These are phyloP conservation scores for Gloeostereum incarnatum DNA, from an alignment of 768 basidiomycete genomes.

Conservation along the genomic window DNA sequence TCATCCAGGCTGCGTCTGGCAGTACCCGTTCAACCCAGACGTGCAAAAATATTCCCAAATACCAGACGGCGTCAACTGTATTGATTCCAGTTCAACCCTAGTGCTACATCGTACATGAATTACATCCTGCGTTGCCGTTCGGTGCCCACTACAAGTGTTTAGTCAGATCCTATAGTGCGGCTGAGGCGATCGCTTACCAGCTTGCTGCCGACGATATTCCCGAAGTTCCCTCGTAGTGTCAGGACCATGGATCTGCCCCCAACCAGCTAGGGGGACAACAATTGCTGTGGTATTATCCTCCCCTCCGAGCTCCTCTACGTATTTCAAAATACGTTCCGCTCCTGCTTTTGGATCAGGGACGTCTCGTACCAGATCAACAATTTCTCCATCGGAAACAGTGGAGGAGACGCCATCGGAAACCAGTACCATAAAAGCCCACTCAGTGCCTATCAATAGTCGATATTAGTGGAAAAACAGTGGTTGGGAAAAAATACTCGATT, in stretches of 20 bases:
- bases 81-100: too few relatives aligned
- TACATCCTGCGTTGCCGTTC: constrained; percentile 65
- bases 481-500: neutral
- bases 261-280: constrained; percentile 87
- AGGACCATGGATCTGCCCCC: constrained; percentile 73
- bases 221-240: constrained; percentile 79
- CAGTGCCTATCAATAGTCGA: constrained; percentile 39
- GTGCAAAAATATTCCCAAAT: neutral
- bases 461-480: neutral
- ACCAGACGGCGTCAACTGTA: too few relatives aligned
- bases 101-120: constrained; percentile 5
- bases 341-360: constrained; percentile 66
- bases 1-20: too few relatives aligned
- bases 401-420: constrained; percentile 94
- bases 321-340: constrained; percentile 76
- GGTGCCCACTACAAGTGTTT: constrained; percentile 36
- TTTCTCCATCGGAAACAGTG: constrained; percentile 87
- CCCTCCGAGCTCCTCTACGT: constrained; percentile 80
- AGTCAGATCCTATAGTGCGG: constrained; percentile 2
- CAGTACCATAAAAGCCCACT: constrained; percentile 82
- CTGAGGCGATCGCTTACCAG: constrained; percentile 16
- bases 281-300: constrained; percentile 91
- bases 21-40: too few relatives aligned
- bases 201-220: constrained; percentile 67
- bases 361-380: constrained; percentile 78